These are phyloP conservation scores for Quaeritorhiza haematococci DNA, from an alignment of 371 early-diverging fungal genomes.

Conservation along the genomic window DNA sequence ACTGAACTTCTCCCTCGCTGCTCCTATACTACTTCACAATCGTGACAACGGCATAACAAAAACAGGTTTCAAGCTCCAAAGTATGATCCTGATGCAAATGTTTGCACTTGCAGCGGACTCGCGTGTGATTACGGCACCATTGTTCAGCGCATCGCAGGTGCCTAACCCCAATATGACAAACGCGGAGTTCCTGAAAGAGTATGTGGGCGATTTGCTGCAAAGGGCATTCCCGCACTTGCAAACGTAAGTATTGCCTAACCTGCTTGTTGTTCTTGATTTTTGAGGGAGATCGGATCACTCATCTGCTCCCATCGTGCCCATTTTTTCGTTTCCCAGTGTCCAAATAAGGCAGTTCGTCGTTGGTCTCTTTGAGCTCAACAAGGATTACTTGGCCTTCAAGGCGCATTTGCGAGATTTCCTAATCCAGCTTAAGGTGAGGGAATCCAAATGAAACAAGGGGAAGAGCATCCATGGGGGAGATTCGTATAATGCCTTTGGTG, in stretches of 20 bases:
- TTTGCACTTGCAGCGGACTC: constrained; percentile 79
- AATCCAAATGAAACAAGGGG: not conserved
- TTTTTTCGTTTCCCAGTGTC: constrained; percentile 36
- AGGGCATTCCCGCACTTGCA: constrained; percentile 91
- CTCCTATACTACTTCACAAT: no score
- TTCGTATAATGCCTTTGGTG: not conserved
- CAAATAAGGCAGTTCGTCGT: constrained; percentile 84
- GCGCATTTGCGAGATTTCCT: constrained; percentile 93
- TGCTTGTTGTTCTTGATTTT: not conserved
- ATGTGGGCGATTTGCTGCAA: constrained; percentile 71
- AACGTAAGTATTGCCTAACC: constrained; percentile 39
- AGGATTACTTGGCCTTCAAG: constrained; percentile 78
- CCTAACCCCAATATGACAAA: constrained; percentile 73
- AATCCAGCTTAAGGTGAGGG: constrained; percentile 78
- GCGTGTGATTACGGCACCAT: constrained; percentile 72
- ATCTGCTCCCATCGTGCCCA: not conserved
- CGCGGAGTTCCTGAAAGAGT: constrained; percentile 69
- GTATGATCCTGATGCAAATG: constrained; percentile 81
- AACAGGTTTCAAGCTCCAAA: constrained; percentile 90
- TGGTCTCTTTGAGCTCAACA: constrained; percentile 77
- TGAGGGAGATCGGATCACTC: not conserved
- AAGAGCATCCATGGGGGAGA: no score
- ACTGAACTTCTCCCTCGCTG: not conserved
- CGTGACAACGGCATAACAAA: no score
- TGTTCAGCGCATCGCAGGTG: constrained; percentile 68